Base-by-base conservation (phyloP, 2,329 filamentous ascomycete genomes). In the Aspergillus ibericus region DNA sequence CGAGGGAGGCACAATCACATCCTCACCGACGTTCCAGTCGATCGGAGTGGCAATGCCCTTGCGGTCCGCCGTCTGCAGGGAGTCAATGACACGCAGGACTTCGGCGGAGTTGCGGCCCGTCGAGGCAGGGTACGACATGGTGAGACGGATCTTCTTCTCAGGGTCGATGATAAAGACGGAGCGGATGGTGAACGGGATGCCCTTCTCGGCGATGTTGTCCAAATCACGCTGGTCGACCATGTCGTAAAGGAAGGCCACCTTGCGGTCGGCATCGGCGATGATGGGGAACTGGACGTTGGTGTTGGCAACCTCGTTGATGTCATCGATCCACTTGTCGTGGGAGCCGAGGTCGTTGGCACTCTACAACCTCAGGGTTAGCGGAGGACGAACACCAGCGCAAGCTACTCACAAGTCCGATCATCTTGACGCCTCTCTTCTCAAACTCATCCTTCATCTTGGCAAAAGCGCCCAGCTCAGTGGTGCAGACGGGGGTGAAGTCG, bases 161-260 rank as follows among this genome's bases (percentile, higher is more conserved):
- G 92, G 92, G 82, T 96, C 92, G 77, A 96, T 95, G 80, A 96
- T 83, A 84, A 96, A 96, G 74, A 96, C 93, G 68, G 90, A 92
- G 71, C 93, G 91, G 80, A 97, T 96, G 69, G 93, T 96, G 80
- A 96, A 93, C 57, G 92, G 62, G 64, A 70, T 63, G 60, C 89
- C 89, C 84, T 91, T 91, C 71, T 83, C 77, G 76, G 92, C 89
- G 58, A 92, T 88, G 79, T 92, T 92, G 80, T 87, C 90, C 70
- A 87, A 85, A 77, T 92, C 90, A 77, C 92, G 88, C 80, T 90
- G 84, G 80, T 92, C 89, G 70, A 93, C 82, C 90, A 93, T 93
- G 80, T 93, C 89, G 76, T 92, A 93, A 63, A 85, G 79, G 71
- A 85, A 88, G 59, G 90, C 88, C 61, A 93, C 84, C 80, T 92